phyloP scores from a whole-genome alignment of 768 basidiomycete genomes.

The Cystofilobasidium capitatum region DNA sequence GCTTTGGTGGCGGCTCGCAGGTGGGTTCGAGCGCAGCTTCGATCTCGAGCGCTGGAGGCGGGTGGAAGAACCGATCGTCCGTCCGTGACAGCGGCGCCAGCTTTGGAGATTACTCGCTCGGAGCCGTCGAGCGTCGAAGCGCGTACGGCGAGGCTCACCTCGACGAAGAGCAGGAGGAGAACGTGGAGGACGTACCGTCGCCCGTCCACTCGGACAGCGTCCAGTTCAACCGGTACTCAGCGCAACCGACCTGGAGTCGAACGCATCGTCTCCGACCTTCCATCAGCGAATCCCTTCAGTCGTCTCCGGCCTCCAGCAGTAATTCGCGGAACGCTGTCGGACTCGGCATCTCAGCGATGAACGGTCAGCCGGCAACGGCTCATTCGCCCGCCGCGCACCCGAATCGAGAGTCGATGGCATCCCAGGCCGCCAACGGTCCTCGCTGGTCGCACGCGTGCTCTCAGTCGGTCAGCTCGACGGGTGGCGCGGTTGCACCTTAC shows the following conservation, averaged over 20 bases:
- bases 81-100: conserved; percentile 10
- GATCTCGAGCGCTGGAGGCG: neutral
- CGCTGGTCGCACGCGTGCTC: neutral
- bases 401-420: neutral
- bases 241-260: neutral
- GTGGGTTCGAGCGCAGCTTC: conserved; percentile 3
- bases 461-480: neutral
- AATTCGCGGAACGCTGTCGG: conserved; percentile 2
- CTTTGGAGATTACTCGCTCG: conserved; percentile 11
- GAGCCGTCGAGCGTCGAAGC: neutral
- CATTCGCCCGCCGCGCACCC: conserved; percentile 3
- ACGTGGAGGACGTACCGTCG: neutral
- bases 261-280: neutral
- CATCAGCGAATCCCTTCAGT: neutral
- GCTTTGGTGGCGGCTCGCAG: conserved; percentile 9
- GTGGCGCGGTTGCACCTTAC: neutral
- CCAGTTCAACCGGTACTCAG: conserved; percentile 3
- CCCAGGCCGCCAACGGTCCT: neutral
- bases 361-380: neutral
- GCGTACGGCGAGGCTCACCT: neutral
- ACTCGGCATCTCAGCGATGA: neutral
- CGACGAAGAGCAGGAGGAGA: conserved; percentile 2
- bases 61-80: neutral
- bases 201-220: neutral
- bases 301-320: neutral